Conservation (phyloP, 2,329 filamentous ascomycete species). For the Colletotrichum limetticola region DNA sequence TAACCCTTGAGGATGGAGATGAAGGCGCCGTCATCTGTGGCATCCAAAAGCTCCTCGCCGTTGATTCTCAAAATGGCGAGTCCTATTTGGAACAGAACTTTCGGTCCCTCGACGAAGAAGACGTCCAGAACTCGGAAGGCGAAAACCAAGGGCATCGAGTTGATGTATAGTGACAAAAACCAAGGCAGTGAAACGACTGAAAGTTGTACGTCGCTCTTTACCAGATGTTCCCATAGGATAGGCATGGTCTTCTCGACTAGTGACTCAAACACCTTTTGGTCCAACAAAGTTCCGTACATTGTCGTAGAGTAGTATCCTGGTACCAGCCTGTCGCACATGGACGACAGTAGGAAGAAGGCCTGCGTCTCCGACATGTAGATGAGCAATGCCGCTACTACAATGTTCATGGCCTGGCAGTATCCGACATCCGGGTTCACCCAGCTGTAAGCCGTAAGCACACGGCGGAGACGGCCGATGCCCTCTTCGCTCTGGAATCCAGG, state of each 20-base stretch:
- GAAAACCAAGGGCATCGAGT: slow-evolving; percentile 98
- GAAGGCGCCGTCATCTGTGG: slow-evolving; percentile 93
- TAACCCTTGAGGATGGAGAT: slow-evolving; percentile 97
- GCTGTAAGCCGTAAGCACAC: slow-evolving; percentile 96
- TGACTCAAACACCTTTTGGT: slow-evolving; percentile 97
- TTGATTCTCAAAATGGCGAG: slow-evolving; percentile 97
- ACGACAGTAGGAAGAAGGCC: slow-evolving; percentile 92
- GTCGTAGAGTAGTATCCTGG: slow-evolving; percentile 98
- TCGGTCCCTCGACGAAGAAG: slow-evolving; percentile 97
- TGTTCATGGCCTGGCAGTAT: slow-evolving; percentile 99
- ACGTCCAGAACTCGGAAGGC: slow-evolving; percentile 96
- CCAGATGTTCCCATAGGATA: slow-evolving; percentile 97
- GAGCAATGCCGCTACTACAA: slow-evolving; percentile 95
- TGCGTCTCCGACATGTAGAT: slow-evolving; percentile 99
- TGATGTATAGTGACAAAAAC: slow-evolving; percentile 98
- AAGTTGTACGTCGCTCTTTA: slow-evolving; percentile 94
- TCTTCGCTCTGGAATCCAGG: slow-evolving; percentile 97
- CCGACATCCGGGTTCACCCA: slow-evolving; percentile 97
- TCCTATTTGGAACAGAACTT: slow-evolving; percentile 96
- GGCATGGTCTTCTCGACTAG: slow-evolving; percentile 99
- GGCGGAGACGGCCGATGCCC: slow-evolving; percentile 87
- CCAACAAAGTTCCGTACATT: slow-evolving; percentile 97
- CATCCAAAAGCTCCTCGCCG: slow-evolving; percentile 93
- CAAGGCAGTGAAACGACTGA: slow-evolving; percentile 97
- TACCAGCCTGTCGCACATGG: slow-evolving; percentile 90